phyloP scores from a whole-genome alignment of 805 yeast species.

The Huiozyma sinensis region DNA sequence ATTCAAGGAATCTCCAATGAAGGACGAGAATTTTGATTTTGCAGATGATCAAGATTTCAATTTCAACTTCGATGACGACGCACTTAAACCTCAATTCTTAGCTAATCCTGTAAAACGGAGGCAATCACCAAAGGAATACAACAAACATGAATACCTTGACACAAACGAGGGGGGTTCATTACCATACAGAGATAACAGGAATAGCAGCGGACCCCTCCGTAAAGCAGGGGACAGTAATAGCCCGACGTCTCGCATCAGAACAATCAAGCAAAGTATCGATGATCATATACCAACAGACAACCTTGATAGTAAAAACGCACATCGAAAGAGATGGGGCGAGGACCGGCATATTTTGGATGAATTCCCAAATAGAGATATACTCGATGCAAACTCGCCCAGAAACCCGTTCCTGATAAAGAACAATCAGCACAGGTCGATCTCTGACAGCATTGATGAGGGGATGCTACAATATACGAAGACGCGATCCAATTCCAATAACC shows the following conservation, averaged over 20 bases:
- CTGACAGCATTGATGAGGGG: slow-evolving; percentile 1
- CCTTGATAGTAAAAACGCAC: slow-evolving; percentile 23
- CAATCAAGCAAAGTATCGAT: slow-evolving; percentile 27
- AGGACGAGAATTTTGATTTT: not conserved
- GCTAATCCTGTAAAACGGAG: slow-evolving; percentile 4
- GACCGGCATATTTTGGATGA: slow-evolving; percentile 18
- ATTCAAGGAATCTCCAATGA: slow-evolving; percentile 2
- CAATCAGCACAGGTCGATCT: not conserved
- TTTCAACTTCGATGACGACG: slow-evolving; percentile 16
- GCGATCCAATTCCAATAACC: slow-evolving; percentile 7
- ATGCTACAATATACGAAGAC: slow-evolving; percentile 4
- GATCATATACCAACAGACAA: slow-evolving; percentile 25
- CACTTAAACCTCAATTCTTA: slow-evolving; percentile 21
- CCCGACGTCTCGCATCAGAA: slow-evolving; percentile 15
- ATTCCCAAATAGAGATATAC: slow-evolving; percentile 14
- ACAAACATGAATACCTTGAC: not conserved
- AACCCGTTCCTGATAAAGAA: slow-evolving; percentile 18
- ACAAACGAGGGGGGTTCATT: not conserved
- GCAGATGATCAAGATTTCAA: slow-evolving; percentile 5
- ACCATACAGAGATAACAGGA: not conserved
- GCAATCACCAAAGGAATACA: not conserved
- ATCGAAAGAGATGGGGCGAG: slow-evolving; percentile 25
- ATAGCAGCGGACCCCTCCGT: not conserved
- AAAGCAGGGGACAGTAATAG: not conserved
- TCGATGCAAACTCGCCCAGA: slow-evolving; percentile 5